Evolutionary conservation across 306 rosid genomes (phyloP).

Genomic region (Prunus mume): DNA sequence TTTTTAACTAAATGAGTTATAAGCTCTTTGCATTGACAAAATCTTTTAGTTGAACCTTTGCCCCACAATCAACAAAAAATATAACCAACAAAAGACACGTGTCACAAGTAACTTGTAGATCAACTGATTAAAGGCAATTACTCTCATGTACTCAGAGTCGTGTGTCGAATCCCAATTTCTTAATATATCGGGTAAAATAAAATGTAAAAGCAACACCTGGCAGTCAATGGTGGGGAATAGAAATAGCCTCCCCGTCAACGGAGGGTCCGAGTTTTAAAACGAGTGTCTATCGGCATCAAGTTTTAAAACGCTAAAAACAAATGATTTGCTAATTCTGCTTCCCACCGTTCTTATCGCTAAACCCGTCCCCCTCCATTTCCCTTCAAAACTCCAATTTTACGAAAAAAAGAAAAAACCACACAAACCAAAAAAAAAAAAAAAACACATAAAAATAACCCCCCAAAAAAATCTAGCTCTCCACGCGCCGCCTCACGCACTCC

Average conservation of each 20-base stretch:
- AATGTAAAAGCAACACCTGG: background rate
- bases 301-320: background rate
- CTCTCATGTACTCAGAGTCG: accelerated
- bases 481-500: constrained; percentile 24
- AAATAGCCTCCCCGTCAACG: background rate
- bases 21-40: too few relatives aligned
- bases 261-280: background rate
- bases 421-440: background rate
- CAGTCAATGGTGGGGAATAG: background rate
- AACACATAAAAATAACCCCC: background rate
- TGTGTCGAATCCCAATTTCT: too few relatives aligned
- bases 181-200: too few relatives aligned
- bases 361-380: background rate
- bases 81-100: too few relatives aligned
- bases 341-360: background rate
- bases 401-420: background rate
- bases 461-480: background rate
- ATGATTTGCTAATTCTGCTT: background rate
- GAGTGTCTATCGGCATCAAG: background rate
- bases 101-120: too few relatives aligned
- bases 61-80: too few relatives aligned
- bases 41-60: too few relatives aligned
- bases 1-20: too few relatives aligned
- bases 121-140: too few relatives aligned
- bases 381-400: background rate